Evolutionary conservation across 2,329 filamentous ascomycete genomes (phyloP).

Genomic region (Claviceps pazoutovae): DNA sequence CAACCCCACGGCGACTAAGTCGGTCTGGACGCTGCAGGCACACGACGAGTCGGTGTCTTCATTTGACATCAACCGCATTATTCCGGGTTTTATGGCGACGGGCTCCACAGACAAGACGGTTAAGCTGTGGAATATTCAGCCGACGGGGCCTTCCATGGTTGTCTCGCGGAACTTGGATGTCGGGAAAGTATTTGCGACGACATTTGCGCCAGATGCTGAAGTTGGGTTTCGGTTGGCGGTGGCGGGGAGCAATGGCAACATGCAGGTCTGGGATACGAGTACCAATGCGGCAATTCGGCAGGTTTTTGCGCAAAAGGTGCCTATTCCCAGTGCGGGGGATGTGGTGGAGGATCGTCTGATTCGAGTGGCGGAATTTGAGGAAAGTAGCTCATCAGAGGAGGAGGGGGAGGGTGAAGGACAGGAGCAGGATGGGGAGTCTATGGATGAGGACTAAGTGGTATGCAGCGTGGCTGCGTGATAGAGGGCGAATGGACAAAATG

Average conservation of each 20-base stretch:
- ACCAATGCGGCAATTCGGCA: constrained; percentile 80
- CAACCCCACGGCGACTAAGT: constrained; percentile 61
- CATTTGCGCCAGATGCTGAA: constrained; percentile 79
- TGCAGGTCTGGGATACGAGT: constrained; percentile 93
- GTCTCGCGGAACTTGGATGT: constrained; percentile 85
- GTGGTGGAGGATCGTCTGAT: constrained; percentile 64
- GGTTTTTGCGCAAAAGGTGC: constrained; percentile 58
- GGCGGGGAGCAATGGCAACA: constrained; percentile 81
- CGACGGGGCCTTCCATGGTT: constrained; percentile 74
- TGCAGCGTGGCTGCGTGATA: background rate
- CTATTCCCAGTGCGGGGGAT: constrained; percentile 43
- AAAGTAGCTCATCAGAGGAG: constrained; percentile 46
- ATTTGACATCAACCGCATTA: constrained; percentile 80
- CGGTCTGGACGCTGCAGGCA: constrained; percentile 88
- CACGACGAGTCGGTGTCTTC: constrained; percentile 85
- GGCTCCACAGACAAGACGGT: constrained; percentile 90
- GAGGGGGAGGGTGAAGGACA: constrained; percentile 42
- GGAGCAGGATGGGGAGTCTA: constrained; percentile 10
- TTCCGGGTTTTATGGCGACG: constrained; percentile 87
- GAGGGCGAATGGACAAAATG: background rate
- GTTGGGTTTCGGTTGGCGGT: constrained; percentile 88
- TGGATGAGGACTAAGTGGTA: constrained; percentile 13
- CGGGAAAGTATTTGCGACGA: constrained; percentile 83
- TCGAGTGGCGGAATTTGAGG: constrained; percentile 48
- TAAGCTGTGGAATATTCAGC: constrained; percentile 87